Evolutionary conservation across 116 monocot species (phyloP), one percentile per base, ranked within the genome.

Genomic region (Iris pallida): DNA sequence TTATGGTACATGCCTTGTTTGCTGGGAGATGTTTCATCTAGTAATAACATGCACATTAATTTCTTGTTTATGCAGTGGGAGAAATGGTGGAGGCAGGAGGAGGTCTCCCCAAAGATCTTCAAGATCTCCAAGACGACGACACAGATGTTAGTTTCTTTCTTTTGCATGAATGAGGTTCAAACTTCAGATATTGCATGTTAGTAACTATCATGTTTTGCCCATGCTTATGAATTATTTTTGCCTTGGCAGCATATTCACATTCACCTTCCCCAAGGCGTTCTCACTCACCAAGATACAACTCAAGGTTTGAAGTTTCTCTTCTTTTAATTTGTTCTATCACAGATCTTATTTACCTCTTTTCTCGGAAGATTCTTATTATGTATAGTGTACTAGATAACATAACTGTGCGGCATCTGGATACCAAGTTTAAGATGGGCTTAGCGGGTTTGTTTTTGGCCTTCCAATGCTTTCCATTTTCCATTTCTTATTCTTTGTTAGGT

Each of bases 221-320:
- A 0, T 73, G 44, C 15, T 68, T 60, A 49, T 68, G 6, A 63
- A 40, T 70, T 59, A 63, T 3, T 55, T 69, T 72, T 68, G 13
- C 16, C 2, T 77, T 74, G 57, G 58, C 87, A 91, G 91, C 83
- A 43, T 85, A 81, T 88, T 88, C 92, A 57, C 85, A 62, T 47
- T 92, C 92, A 46, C 81, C 68, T 48, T 79, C 91, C 60, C 84
- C 89, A 45, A 30, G 30, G 30, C 30, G 3, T 30, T 30, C 30
- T 3, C 30, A 0, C 30, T 71, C 91, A 19, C 67, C 72, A n/a
- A 78, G 80, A 70, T 84, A 75, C 43, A 75, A 85, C 41, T 73
- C 78, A 58, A 91, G 91, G 91, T 91, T 20, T 82, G 83, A 47
- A 8, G 13, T 58, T 68, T 18, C 75, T 54, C 57, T 72, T 42